Conservation (phyloP, 805 yeast genomes). For the Saccharomycopsis sp. region DNA sequence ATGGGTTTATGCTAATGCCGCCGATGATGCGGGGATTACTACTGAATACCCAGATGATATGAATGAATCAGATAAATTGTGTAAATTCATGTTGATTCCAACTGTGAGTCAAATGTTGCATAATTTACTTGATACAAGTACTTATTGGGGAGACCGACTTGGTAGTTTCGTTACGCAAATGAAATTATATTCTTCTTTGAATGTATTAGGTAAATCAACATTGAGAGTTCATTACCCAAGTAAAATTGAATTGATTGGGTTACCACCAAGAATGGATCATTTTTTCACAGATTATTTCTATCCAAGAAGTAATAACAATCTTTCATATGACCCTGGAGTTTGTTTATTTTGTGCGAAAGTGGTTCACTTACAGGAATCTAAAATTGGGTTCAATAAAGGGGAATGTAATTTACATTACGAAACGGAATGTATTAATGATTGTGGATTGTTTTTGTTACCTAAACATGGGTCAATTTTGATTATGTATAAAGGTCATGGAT, state of each 20-base stretch:
- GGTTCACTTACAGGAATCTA: constrained; percentile 57
- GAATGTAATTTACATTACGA: constrained; percentile 71
- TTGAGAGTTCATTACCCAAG: constrained; percentile 57
- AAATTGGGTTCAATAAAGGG: constrained; percentile 52
- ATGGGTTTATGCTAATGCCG: constrained; percentile 46
- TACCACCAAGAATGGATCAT: constrained; percentile 62
- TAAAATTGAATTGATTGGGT: constrained; percentile 45
- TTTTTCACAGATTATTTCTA: constrained; percentile 58
- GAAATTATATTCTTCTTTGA: constrained; percentile 7
- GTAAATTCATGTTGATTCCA: constrained; percentile 44
- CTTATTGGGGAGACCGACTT: constrained; percentile 26
- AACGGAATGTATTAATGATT: constrained; percentile 55
- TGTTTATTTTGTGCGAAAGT: constrained; percentile 77
- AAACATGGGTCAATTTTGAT: constrained; percentile 58
- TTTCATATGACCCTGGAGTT: constrained; percentile 63
- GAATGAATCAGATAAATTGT: constrained; percentile 50
- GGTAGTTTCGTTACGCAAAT: constrained; percentile 18
- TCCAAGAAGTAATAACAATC: constrained; percentile 35
- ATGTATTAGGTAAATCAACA: constrained; percentile 4
- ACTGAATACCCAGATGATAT: constrained; percentile 16
- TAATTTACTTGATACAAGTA: constrained; percentile 11
- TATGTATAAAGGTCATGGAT: constrained; percentile 69
- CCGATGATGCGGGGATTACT: constrained; percentile 32
- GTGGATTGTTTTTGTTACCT: constrained; percentile 70
- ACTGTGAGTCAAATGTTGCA: constrained; percentile 26